Evolutionary conservation across 805 yeast species (phyloP).

Genomic region (Saccharomycopsis olivae): DNA sequence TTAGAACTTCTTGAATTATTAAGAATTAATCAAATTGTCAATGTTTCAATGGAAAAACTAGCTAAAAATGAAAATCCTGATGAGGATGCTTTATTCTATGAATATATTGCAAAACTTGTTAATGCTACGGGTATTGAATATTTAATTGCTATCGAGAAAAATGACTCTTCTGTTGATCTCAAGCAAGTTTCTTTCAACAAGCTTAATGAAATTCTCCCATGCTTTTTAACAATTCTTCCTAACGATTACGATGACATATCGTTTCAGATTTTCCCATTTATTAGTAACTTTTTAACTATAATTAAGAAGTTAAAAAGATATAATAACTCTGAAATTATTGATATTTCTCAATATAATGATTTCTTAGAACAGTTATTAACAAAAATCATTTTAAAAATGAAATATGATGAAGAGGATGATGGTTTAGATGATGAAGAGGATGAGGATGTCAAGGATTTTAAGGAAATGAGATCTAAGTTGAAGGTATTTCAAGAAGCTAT

Average conservation of each 20-base stretch:
- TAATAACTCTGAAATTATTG: conserved; percentile 28
- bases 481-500: conserved; percentile 80
- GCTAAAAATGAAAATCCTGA: conserved; percentile 29
- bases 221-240: conserved; percentile 55
- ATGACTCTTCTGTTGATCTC: conserved; percentile 31
- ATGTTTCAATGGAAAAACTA: conserved; percentile 23
- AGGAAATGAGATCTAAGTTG: conserved; percentile 65
- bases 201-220: conserved; percentile 59
- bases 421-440: conserved; percentile 47
- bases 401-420: conserved; percentile 65
- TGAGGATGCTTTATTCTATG: conserved; percentile 48
- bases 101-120: conserved; percentile 62
- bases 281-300: conserved; percentile 62
- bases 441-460: conserved; percentile 67
- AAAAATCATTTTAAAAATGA: conserved; percentile 67
- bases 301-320: conserved; percentile 45
- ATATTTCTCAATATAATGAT: conserved; percentile 29
- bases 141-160: conserved; percentile 52
- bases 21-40: conserved; percentile 29
- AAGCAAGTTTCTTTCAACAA: conserved; percentile 30
- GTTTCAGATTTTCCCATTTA: conserved; percentile 69
- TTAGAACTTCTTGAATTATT: conserved; percentile 63
- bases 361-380: conserved; percentile 53
- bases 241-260: conserved; percentile 88
- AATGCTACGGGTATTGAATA: conserved; percentile 71